Percentiles rank a stretch among this genome's conserved stretches.
Evolutionary conservation across 2,329 filamentous ascomycete genomes (phyloP).

Genomic region (Calonectria ilicicola): DNA sequence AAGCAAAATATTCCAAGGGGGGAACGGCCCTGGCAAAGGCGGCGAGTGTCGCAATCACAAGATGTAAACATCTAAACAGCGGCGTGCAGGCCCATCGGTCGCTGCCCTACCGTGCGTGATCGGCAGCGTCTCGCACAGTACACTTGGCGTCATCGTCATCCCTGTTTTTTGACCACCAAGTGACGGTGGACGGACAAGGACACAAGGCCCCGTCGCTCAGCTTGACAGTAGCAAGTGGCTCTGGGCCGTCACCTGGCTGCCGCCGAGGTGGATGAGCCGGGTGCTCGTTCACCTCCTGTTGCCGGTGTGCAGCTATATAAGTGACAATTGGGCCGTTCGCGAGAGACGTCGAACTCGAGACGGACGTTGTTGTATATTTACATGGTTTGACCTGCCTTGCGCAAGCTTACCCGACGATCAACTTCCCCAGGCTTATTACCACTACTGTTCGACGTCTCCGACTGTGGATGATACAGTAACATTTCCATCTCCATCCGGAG

Average conservation of each 20-base stretch:
- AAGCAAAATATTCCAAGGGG: slow-evolving; percentile 3
- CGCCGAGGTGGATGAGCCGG: slow-evolving; percentile 21
- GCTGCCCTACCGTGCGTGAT: slow-evolving; percentile 37
- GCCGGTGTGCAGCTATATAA: slow-evolving; percentile 13
- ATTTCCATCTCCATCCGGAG: slow-evolving; percentile 15
- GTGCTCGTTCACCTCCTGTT: not conserved
- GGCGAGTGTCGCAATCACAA: not conserved
- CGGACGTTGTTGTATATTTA: not conserved
- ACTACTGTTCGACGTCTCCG: not conserved
- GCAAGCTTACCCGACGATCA: not conserved
- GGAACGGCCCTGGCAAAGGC: slow-evolving; percentile 7
- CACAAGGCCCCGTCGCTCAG: slow-evolving; percentile 35
- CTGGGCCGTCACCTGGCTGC: slow-evolving; percentile 39
- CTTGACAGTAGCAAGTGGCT: slow-evolving; percentile 27
- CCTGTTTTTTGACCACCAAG: slow-evolving; percentile 42
- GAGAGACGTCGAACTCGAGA: slow-evolving; percentile 1
- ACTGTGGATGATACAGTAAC: slow-evolving; percentile 23
- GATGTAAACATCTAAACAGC: slow-evolving; percentile 1
- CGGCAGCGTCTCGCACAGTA: slow-evolving; percentile 31
- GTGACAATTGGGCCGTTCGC: slow-evolving; percentile 20
- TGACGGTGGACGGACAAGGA: slow-evolving; percentile 35
- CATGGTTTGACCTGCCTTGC: not conserved
- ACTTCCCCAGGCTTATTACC: slow-evolving; percentile 4
- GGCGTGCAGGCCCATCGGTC: slow-evolving; percentile 17
- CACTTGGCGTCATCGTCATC: slow-evolving; percentile 43